Evolutionary conservation across 169 alveolate genomes (phyloP).

Genomic region (Plasmodium yoelii): DNA sequence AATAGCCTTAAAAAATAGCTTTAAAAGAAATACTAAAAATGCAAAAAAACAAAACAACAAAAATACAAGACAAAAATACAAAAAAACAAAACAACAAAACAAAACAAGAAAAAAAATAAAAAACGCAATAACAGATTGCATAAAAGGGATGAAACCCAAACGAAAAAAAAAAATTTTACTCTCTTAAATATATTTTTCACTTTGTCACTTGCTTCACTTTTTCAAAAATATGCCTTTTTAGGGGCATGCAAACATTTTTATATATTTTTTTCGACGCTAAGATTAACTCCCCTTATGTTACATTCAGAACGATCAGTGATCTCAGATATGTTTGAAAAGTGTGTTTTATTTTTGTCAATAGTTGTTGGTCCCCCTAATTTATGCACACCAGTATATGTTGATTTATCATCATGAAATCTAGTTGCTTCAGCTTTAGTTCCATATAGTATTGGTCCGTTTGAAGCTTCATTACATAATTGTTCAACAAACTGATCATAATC

Average conservation of each 20-base stretch:
- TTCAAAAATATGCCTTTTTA: not conserved
- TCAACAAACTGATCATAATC: constrained; percentile 68
- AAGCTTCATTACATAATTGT: constrained; percentile 66
- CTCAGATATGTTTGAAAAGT: constrained; percentile 80
- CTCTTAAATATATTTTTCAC: not conserved
- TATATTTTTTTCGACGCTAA: constrained; percentile 73
- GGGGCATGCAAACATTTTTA: not conserved
- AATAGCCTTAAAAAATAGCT: not conserved
- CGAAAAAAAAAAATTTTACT: too few relatives aligned
- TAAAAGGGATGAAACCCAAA: too few relatives aligned
- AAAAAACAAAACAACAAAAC: too few relatives aligned
- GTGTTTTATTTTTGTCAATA: constrained; percentile 85
- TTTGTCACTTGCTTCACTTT: too few relatives aligned
- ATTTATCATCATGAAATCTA: constrained; percentile 90
- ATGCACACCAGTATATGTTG: constrained; percentile 92
- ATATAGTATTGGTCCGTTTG: constrained; percentile 89
- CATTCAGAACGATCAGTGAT: constrained; percentile 80
- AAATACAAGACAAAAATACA: too few relatives aligned
- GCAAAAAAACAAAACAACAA: constrained; percentile 1
- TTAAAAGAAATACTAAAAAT: not conserved
- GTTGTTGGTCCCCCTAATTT: constrained; percentile 91
- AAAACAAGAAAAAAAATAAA: not conserved
- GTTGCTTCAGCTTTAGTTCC: constrained; percentile 93
- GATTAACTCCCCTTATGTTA: constrained; percentile 81
- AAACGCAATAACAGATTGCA: not conserved